These are phyloP conservation scores for Calonectria pauciramosa DNA, from an alignment of 2,329 filamentous ascomycete genomes.

Conservation along the genomic window DNA sequence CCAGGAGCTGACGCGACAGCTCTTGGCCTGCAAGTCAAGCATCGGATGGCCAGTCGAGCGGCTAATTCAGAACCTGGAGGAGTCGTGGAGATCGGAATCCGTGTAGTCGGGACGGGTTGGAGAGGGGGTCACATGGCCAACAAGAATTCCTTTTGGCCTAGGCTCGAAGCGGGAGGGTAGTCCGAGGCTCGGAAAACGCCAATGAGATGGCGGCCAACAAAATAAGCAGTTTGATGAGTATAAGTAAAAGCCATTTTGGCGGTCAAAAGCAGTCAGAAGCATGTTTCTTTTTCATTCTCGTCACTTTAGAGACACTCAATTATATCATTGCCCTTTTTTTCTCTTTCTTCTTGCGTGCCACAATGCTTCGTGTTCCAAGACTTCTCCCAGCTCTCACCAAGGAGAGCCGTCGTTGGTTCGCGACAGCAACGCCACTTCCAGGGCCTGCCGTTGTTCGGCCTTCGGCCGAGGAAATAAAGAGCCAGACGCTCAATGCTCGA, in stretches of 20 bases:
- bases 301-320: neutral
- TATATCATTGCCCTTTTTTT: neutral
- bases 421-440: conserved; percentile 10
- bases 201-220: neutral
- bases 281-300: neutral
- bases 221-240: conserved; percentile 21
- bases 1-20: conserved; percentile 50
- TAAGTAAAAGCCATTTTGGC: conserved; percentile 26
- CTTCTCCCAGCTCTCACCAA: conserved; percentile 21
- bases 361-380: conserved; percentile 31
- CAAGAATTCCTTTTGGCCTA: neutral
- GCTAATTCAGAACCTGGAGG: conserved; percentile 49
- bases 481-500: conserved; percentile 54
- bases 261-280: neutral
- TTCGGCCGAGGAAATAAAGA: conserved; percentile 57
- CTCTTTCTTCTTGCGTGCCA: neutral
- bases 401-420: conserved; percentile 24
- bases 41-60: conserved; percentile 57
- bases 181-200: conserved; percentile 45
- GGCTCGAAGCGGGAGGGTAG: conserved; percentile 34
- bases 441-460: conserved; percentile 47
- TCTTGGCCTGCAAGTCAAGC: conserved; percentile 49
- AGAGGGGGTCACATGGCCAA: neutral
- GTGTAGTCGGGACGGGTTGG: neutral
- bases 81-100: conserved; percentile 39